A percentile compares a stretch with the other conserved stretches of the same genome.
Conservation (phyloP, 2,329 filamentous ascomycete genomes). For the Falciphora oryzae region DNA sequence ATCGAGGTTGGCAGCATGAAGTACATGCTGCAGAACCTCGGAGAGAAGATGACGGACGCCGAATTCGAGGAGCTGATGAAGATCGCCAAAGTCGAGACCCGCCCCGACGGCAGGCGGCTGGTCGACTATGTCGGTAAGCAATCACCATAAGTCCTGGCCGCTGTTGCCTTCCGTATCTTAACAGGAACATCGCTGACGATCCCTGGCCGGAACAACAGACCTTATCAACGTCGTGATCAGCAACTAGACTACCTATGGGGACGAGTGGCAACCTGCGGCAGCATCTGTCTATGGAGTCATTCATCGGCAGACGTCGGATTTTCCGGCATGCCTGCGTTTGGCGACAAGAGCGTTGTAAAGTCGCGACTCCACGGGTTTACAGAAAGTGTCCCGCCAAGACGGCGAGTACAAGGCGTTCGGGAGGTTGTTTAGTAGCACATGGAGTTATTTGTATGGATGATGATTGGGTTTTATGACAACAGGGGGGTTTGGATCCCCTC, state of each 20-base stretch:
- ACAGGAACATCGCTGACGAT: neutral
- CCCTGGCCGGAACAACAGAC: neutral
- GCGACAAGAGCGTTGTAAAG: neutral
- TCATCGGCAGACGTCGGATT: neutral
- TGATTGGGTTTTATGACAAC: neutral
- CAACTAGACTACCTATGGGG: neutral
- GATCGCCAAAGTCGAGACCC: constrained; percentile 78
- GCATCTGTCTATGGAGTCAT: neutral
- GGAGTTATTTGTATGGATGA: neutral
- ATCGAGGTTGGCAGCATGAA: constrained; percentile 97
- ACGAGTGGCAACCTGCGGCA: neutral
- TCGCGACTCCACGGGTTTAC: neutral
- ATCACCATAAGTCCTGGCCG: neutral
- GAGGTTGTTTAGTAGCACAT: neutral
- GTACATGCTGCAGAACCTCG: constrained; percentile 95
- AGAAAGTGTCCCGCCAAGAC: neutral
- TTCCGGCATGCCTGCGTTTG: neutral
- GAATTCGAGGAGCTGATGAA: constrained; percentile 99
- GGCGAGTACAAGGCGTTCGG: neutral
- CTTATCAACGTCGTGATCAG: neutral
- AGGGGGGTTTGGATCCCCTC: neutral
- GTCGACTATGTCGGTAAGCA: constrained; percentile 87
- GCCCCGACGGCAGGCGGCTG: constrained; percentile 63
- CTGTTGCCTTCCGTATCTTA: constrained; percentile 4
- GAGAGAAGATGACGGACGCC: constrained; percentile 99